Percentiles rank a stretch among this genome's conserved stretches.
Evolutionary conservation across 2,329 filamentous ascomycete genomes (phyloP).

Genomic region (Laburnicola sp.): DNA sequence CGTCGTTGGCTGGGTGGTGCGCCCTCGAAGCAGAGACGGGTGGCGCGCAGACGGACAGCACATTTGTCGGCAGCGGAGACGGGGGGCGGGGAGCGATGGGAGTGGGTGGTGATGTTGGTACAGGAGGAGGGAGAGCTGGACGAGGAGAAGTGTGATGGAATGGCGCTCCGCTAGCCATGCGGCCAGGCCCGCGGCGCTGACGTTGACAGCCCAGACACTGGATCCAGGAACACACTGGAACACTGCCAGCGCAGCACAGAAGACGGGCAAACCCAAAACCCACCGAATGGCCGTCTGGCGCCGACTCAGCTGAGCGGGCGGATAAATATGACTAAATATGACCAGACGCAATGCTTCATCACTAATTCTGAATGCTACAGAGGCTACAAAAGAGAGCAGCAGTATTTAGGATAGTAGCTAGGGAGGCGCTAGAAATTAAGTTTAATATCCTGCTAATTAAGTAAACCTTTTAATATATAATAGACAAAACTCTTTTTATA

Average conservation of each 20-base stretch:
- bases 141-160: slow-evolving; percentile 10
- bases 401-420: too few species aligned
- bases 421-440: too few species aligned
- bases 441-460: too few species aligned
- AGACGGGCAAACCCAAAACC: background rate
- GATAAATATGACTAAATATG: background rate
- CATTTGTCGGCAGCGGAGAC: slow-evolving; percentile 28
- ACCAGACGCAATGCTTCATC: too few species aligned
- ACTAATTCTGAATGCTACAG: too few species aligned
- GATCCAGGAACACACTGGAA: slow-evolving; percentile 4
- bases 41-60: slow-evolving; percentile 24
- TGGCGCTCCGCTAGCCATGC: background rate
- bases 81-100: slow-evolving; percentile 9
- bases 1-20: slow-evolving; percentile 33
- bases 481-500: too few species aligned
- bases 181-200: background rate
- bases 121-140: background rate
- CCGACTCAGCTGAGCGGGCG: slow-evolving; percentile 7
- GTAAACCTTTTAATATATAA: too few species aligned
- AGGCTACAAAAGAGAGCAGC: too few species aligned
- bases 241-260: slow-evolving; percentile 6
- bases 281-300: background rate
- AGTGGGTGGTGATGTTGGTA: slow-evolving; percentile 8
- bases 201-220: background rate
- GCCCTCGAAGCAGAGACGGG: slow-evolving; percentile 26